phyloP scores from a whole-genome alignment of 257 asterid genomes.

The Agastache rugosa region DNA sequence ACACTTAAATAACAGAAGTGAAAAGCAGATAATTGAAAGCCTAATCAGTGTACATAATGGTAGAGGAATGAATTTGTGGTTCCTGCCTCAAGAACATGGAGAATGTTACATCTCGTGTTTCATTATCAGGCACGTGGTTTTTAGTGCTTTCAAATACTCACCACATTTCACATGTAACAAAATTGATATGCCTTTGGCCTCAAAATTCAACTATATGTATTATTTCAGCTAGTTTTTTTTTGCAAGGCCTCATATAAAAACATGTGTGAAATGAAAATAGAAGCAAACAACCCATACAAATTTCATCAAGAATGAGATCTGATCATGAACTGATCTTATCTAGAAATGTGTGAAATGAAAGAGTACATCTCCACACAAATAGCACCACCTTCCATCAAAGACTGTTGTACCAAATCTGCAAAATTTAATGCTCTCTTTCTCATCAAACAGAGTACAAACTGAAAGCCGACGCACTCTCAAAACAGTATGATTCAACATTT shows the following conservation, averaged over 20 bases:
- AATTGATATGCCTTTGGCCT: neutral
- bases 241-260: too few species aligned
- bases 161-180: neutral
- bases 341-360: too few species aligned
- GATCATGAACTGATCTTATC: too few species aligned
- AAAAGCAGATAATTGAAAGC: constrained; percentile 27
- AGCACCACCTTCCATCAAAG: too few species aligned
- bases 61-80: constrained; percentile 9
- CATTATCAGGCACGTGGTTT: neutral
- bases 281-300: too few species aligned
- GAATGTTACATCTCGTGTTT: constrained; percentile 12
- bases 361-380: too few species aligned
- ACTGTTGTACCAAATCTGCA: too few species aligned
- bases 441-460: neutral
- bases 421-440: neutral
- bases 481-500: constrained; percentile 51
- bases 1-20: constrained; percentile 18
- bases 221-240: too few species aligned
- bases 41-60: constrained; percentile 30
- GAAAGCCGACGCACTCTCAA: constrained; percentile 48
- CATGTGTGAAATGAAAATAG: too few species aligned
- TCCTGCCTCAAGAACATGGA: neutral
- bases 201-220: neutral
- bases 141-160: neutral
- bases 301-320: too few species aligned